These are phyloP conservation scores for Erigeron philadelphicus DNA, from an alignment of 140 eudicot genomes.

Conservation along the genomic window DNA sequence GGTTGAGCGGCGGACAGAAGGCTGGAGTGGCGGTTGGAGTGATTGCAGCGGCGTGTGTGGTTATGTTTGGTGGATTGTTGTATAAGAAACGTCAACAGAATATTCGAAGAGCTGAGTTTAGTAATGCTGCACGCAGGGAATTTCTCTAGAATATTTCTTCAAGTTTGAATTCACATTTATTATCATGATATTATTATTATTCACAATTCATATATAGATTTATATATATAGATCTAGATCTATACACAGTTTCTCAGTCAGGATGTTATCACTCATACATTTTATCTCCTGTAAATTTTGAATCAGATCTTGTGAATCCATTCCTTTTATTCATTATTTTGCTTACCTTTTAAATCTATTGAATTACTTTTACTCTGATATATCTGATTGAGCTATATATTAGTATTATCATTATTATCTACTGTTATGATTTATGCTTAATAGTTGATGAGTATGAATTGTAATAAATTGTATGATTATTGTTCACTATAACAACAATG, in stretches of 20 bases:
- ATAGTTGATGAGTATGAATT: neutral
- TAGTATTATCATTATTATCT: too few species aligned
- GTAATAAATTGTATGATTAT: too few species aligned
- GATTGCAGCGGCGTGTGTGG: conserved; percentile 45
- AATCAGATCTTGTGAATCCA: conserved; percentile 7
- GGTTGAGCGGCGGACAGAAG: conserved; percentile 62
- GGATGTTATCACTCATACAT: conserved; percentile 10
- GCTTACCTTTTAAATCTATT: neutral
- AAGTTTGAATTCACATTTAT: conserved; percentile 5
- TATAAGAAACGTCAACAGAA: conserved; percentile 56
- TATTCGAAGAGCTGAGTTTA: conserved; percentile 47
- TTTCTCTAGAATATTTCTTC: conserved; percentile 27
- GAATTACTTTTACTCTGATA: neutral
- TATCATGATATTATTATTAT: conserved; percentile 1
- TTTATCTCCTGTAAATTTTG: conserved; percentile 28
- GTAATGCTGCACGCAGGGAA: conserved; percentile 45
- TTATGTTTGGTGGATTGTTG: conserved; percentile 41
- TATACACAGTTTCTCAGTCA: conserved; percentile 21
- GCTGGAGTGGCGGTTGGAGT: conserved; percentile 67
- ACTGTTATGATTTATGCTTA: neutral
- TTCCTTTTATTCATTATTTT: conserved; percentile 12
- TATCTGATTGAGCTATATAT: too few species aligned
- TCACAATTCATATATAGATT: too few species aligned
- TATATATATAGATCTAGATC: conserved; percentile 31
- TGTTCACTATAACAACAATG: too few species aligned